phyloP scores from a whole-genome alignment of 345 rosid genomes.

The Brassica juncea region DNA sequence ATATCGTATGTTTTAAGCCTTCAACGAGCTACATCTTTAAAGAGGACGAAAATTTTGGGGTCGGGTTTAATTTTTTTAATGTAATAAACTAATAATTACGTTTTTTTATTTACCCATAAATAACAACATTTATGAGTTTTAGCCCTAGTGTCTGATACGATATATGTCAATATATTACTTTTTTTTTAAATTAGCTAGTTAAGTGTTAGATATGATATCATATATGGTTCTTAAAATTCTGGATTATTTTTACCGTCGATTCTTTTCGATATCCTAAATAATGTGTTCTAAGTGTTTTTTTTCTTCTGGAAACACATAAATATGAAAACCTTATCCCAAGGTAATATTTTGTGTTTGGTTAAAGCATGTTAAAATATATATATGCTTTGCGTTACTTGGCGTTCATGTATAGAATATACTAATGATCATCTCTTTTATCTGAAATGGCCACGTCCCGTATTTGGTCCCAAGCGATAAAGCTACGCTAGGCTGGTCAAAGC shows the following conservation, averaged over 20 bases:
- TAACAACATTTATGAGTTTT: conserved; percentile 18
- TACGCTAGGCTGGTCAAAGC: conserved; percentile 8
- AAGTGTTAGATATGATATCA: not conserved
- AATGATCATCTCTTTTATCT: not conserved
- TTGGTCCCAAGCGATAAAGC: not conserved
- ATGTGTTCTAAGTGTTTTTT: not conserved
- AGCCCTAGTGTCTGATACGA: not conserved
- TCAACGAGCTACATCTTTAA: conserved; percentile 11
- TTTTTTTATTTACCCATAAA: conserved; percentile 23
- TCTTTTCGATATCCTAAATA: not conserved
- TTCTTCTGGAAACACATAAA: not conserved
- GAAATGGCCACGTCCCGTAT: not conserved
- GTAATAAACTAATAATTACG: not conserved
- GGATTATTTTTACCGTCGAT: not conserved
- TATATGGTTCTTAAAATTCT: not conserved
- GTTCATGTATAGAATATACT: conserved; percentile 28
- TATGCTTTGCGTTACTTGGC: conserved; percentile 38
- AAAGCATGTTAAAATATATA: not conserved
- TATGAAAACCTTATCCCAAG: not conserved
- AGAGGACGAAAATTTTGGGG: conserved; percentile 23
- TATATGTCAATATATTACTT: not conserved
- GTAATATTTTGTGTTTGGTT: not conserved
- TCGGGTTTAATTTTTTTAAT: not conserved
- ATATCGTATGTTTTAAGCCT: conserved; percentile 23
- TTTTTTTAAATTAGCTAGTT: not conserved